Evolutionary conservation across 2,329 filamentous ascomycete genomes (phyloP), one percentile per base, ranked within the genome.

Genomic region (Epichloe festucae): DNA sequence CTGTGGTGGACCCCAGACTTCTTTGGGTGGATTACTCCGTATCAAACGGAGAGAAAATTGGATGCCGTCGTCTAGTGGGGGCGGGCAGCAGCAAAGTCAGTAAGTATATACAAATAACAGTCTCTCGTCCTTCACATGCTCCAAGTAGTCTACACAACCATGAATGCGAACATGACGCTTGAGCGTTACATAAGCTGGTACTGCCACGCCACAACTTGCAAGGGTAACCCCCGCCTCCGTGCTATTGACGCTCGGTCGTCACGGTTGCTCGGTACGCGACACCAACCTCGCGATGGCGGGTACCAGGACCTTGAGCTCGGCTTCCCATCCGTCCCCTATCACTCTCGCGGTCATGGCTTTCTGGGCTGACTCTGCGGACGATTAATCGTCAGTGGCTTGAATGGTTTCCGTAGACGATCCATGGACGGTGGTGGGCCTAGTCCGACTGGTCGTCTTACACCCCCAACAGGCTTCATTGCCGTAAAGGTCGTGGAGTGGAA

Each of bases 371-470:
- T 61, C 46, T 56, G 53, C 17, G 66, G 65, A 34, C 73, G 68
- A 53, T 72, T 75, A 19, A 79, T 73, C 11, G 75, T 79, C 57
- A 79, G 65, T 43, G 74, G 75, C 63, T 77, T 79, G 52, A 81
- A 81, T 5, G 78, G 78, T 59, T 73, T 78, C 51, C 70, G 68
- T 47, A 79, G 60, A 56, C 69, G 70, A 48, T 76, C 72, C 60
- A 80, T 70, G 0, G 73, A 71, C 42, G 73, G 67, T 35, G 76
- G 69, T 0, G 71, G 67, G 3, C 69, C 71, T 40, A 78, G 57
- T 0, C 69, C 69, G 1, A 68, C 65, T 3, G 74, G 73, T 51
- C 73, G 69, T 58, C 72, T 70, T 48, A 77, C 61, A 41, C 68
- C 62, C 49, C 61, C 65, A 46, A 64, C 63, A 17, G 68, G 55